Percentiles rank a stretch among this genome's conserved stretches.
These are phyloP conservation scores for Thalassiosira ordinaria DNA, from an alignment of 352 stramenopile species.

Conservation along the genomic window DNA sequence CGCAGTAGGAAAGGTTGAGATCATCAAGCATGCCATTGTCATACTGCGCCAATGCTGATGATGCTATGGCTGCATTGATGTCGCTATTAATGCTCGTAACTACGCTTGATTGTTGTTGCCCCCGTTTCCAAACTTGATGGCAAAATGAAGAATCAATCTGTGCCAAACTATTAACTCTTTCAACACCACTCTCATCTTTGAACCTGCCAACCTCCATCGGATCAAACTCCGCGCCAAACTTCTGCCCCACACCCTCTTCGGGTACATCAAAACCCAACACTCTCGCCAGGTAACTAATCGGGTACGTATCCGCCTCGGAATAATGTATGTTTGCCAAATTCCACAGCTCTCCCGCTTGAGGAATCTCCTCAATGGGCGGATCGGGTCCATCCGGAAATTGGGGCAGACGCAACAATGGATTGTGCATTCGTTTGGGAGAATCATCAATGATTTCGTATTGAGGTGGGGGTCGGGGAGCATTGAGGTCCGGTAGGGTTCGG, in stretches of 20 bases:
- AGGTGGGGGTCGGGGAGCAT: neutral
- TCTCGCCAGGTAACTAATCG: conserved; percentile 70
- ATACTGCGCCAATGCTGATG: neutral
- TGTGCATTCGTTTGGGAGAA: conserved; percentile 61
- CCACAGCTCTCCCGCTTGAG: conserved; percentile 64
- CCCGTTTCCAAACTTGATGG: conserved; percentile 25
- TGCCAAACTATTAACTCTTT: neutral
- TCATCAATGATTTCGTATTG: conserved; percentile 40
- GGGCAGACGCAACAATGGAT: conserved; percentile 68
- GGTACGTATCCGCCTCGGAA: conserved; percentile 73
- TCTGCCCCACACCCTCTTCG: conserved; percentile 23
- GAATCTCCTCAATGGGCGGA: conserved; percentile 52
- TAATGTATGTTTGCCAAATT: conserved; percentile 63
- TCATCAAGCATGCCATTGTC: conserved; percentile 21
- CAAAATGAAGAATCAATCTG: conserved; percentile 23
- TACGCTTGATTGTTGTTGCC: neutral
- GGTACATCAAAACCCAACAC: conserved; percentile 77
- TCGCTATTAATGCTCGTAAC: neutral
- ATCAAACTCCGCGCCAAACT: conserved; percentile 47
- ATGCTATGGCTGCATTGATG: neutral
- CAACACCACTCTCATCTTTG: conserved; percentile 2
- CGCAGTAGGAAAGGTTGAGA: conserved; percentile 17
- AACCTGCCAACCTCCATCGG: conserved; percentile 9
- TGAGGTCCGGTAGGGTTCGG: neutral
- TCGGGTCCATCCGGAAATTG: conserved; percentile 34